A percentile compares a stretch with the other conserved stretches of the same genome.
Evolutionary conservation across 2,329 filamentous ascomycete species (phyloP).

Genomic region (Fusarium drepaniforme): DNA sequence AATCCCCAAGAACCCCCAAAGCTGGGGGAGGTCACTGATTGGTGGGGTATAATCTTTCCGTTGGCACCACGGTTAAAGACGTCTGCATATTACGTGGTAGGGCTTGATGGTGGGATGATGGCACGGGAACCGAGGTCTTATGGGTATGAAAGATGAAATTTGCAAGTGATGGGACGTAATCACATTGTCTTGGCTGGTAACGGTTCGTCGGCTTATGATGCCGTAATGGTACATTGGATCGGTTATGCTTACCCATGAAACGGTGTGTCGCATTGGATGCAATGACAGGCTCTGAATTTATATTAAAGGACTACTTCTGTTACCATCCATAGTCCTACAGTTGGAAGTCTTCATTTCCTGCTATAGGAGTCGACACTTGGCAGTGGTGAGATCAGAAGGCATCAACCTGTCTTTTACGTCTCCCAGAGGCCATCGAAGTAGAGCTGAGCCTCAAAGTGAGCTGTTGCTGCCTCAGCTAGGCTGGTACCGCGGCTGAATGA

Average conservation of each 20-base stretch:
- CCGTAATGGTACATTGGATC: neutral
- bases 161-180: neutral
- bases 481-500: neutral
- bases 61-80: neutral
- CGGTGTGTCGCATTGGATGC: neutral
- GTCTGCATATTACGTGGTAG: neutral
- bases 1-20: conserved; percentile 5
- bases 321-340: neutral
- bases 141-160: neutral
- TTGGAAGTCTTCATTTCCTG: neutral
- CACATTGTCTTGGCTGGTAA: neutral
- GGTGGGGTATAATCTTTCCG: neutral
- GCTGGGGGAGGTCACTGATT: neutral
- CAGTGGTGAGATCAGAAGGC: neutral
- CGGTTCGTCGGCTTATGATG: neutral
- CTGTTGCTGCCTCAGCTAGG: neutral
- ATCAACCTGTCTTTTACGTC: neutral
- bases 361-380: neutral
- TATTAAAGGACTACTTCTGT: neutral
- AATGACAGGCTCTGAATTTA: neutral
- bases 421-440: neutral
- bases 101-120: neutral
- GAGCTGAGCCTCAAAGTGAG: neutral
- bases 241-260: neutral
- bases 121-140: neutral